These are phyloP conservation scores for Monosporascus sp. DNA, from an alignment of 2,329 filamentous ascomycete species.

Conservation along the genomic window DNA sequence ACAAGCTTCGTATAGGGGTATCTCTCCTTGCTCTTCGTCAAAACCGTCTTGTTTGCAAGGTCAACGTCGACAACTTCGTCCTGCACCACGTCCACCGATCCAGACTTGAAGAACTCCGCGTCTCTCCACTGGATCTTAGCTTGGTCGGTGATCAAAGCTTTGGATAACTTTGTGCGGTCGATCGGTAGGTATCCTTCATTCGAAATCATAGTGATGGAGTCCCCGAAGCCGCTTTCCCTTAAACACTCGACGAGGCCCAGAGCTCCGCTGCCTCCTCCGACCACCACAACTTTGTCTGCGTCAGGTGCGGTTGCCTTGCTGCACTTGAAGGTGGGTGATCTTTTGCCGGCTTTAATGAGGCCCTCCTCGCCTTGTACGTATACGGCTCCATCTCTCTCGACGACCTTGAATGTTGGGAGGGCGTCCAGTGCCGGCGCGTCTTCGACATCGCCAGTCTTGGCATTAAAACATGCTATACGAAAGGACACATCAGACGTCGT, in stretches of 20 bases:
- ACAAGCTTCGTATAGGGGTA: conserved; percentile 82
- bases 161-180: conserved; percentile 92
- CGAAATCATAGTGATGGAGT: conserved; percentile 76
- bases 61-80: conserved; percentile 70
- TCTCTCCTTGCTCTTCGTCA: conserved; percentile 69
- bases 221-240: conserved; percentile 74
- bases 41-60: conserved; percentile 67
- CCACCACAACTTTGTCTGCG: conserved; percentile 69
- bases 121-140: conserved; percentile 75
- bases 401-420: conserved; percentile 75
- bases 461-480: conserved; percentile 78
- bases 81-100: conserved; percentile 51
- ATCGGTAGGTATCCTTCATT: conserved; percentile 83
- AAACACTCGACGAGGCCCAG: conserved; percentile 79
- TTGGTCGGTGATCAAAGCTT: conserved; percentile 78
- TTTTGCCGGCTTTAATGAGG: conserved; percentile 69
- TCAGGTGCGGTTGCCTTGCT: conserved; percentile 41
- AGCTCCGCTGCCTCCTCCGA: conserved; percentile 83
- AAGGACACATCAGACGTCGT: background rate
- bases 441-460: conserved; percentile 86
- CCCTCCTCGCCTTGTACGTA: conserved; percentile 80
- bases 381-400: conserved; percentile 75
- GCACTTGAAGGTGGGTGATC: conserved; percentile 71
- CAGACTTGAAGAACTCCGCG: conserved; percentile 68
- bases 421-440: conserved; percentile 87